A percentile compares a stretch with the other conserved stretches of the same genome.
Conservation (phyloP, 371 early-diverging fungal genomes). For the Nematocida ausubeli region DNA sequence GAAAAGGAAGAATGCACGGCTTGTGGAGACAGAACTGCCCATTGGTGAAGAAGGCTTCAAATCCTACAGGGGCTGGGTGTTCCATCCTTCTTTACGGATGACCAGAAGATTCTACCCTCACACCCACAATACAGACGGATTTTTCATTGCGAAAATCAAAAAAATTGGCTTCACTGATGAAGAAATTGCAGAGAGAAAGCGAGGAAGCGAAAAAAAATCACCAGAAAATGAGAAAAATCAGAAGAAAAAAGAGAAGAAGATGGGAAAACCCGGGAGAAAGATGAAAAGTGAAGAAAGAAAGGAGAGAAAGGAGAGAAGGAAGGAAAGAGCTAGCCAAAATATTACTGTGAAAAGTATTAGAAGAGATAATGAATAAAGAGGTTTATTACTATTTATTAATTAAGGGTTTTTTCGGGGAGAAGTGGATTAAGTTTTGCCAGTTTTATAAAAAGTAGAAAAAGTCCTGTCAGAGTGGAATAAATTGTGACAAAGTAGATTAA, state of each 20-base stretch:
- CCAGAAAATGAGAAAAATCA: neutral
- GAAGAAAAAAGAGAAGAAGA: neutral
- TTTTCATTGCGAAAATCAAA: constrained; percentile 91
- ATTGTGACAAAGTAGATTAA: no score
- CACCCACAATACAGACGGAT: constrained; percentile 98
- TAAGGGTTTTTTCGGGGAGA: no score
- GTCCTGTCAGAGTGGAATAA: no score
- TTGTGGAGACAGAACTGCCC: constrained; percentile 75
- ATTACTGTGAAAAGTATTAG: no score
- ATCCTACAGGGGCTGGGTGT: constrained; percentile 69
- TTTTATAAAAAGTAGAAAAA: no score
- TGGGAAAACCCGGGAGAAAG: neutral
- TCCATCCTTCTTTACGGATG: constrained; percentile 77
- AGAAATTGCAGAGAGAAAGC: constrained; percentile 10
- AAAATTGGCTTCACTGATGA: constrained; percentile 68
- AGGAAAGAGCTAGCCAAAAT: no score
- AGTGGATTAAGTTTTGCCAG: no score
- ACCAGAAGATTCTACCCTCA: constrained; percentile 93
- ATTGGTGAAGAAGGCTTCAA: constrained; percentile 66
- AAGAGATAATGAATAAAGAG: neutral
- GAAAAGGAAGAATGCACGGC: constrained; percentile 84
- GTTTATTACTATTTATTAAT: no score
- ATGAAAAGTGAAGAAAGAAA: neutral
- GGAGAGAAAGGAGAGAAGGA: neutral
- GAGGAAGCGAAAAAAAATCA: neutral